A percentile compares a stretch with the other conserved stretches of the same genome.
These are phyloP conservation scores for Saccharomycopsis fibuligera DNA, from an alignment of 805 yeast genomes.

Conservation along the genomic window DNA sequence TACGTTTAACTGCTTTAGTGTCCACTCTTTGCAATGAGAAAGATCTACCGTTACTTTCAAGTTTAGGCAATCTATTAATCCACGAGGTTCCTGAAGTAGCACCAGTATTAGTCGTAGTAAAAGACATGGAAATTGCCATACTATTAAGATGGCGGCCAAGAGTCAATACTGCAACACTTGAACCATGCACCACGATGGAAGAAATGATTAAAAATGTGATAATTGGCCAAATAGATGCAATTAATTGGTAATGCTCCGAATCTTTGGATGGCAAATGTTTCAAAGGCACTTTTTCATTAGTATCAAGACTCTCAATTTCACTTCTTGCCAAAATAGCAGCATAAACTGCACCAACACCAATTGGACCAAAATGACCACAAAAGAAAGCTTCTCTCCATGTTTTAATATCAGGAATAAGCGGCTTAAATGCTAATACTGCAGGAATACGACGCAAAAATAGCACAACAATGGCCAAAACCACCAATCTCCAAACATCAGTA, in stretches of 20 bases:
- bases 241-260: constrained; percentile 48
- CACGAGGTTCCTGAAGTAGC: constrained; percentile 55
- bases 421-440: constrained; percentile 66
- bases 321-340: constrained; percentile 75
- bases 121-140: constrained; percentile 87
- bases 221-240: constrained; percentile 74
- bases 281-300: constrained; percentile 52
- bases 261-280: constrained; percentile 39
- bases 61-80: constrained; percentile 79
- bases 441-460: constrained; percentile 78
- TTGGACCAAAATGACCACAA: constrained; percentile 95
- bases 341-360: constrained; percentile 90
- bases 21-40: constrained; percentile 81
- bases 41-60: constrained; percentile 66
- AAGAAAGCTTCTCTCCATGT: constrained; percentile 92
- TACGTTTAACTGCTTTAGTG: constrained; percentile 38
- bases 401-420: constrained; percentile 78
- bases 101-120: constrained; percentile 64
- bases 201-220: constrained; percentile 73
- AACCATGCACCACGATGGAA: constrained; percentile 86
- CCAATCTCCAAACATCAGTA: constrained; percentile 70
- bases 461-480: constrained; percentile 66
- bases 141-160: constrained; percentile 84
- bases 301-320: constrained; percentile 50
- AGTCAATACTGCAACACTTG: constrained; percentile 73